These are phyloP conservation scores for Exutisphaerella laricina DNA, from an alignment of 2,329 filamentous ascomycete species.

Conservation along the genomic window DNA sequence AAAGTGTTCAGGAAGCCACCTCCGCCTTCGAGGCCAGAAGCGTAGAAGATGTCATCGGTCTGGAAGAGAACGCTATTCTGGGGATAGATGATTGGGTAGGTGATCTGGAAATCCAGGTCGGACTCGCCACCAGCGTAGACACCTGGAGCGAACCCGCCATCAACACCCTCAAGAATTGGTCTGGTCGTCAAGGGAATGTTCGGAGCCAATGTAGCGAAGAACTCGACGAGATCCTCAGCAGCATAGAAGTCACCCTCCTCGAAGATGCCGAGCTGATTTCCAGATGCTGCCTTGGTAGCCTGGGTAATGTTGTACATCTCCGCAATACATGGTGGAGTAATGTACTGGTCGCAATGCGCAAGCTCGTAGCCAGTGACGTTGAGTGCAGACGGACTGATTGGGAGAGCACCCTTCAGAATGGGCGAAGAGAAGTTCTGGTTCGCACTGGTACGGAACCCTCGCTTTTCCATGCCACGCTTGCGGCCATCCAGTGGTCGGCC, in stretches of 20 bases:
- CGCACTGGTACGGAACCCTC: constrained; percentile 13
- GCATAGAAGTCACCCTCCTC: constrained; percentile 43
- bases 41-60: constrained; percentile 34
- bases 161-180: constrained; percentile 28
- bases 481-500: constrained; percentile 9
- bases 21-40: constrained; percentile 28
- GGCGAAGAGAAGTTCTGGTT: constrained; percentile 17
- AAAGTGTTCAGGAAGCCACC: constrained; percentile 34
- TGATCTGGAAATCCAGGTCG: constrained; percentile 13
- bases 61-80: constrained; percentile 47
- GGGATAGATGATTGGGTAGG: constrained; percentile 42
- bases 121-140: constrained; percentile 39
- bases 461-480: constrained; percentile 16
- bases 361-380: constrained; percentile 12
- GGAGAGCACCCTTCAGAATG: constrained; percentile 2
- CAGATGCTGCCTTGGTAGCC: constrained; percentile 34
- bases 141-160: constrained; percentile 25
- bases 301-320: constrained; percentile 41
- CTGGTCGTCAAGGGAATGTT: constrained; percentile 21
- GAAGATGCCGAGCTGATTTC: constrained; percentile 45
- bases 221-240: constrained; percentile 43
- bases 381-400: constrained; percentile 8
- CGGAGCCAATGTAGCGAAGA: constrained; percentile 37
- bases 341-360: constrained; percentile 23
- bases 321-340: constrained; percentile 9